Evolutionary conservation across 2,329 filamentous ascomycete species (phyloP), one percentile per base, ranked within the genome.

Genomic region (Trichoderma aggressivum): DNA sequence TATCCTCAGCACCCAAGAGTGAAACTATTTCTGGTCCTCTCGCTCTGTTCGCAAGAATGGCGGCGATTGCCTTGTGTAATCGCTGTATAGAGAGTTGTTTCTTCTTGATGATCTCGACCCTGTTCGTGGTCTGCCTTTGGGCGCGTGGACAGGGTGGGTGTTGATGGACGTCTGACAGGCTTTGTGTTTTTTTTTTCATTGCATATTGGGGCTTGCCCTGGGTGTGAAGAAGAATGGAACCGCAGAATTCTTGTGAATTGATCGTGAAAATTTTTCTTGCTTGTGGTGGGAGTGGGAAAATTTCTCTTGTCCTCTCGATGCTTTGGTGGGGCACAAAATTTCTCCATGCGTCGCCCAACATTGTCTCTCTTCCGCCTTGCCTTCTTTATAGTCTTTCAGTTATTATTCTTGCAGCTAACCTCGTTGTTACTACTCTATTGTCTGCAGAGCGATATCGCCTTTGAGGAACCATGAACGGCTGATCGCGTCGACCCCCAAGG

Each of bases 1-100:
- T 89, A 91, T 93, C 93, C 92, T 93, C 93, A 90, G 86, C 87
- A 85, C 91, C 91, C 91, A 89, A 93, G 92, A 94, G 92, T 96
- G 92, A 94, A 91, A 86, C 83, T 14, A 18, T 53, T 84, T 84
- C 80, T 81, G 80, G 81, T 87, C 84, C 86, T 87, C 84, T 88
- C 86, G 87, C 71, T 76, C 86, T 86, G 83, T 85, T 86, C 85
- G 87, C 79, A 88, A 90, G 85, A 88, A 86, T 82, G 86, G 88
- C 88, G 88, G 87, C 73, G 72, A 32, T 62, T 73, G 74, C 34
- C n/a, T 74, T 3, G 73, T 58, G 71, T 74, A 74, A 72, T 56
- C 72, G 81, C 87, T 90, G 90, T 92, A 92, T 89, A 94, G 91
- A 91, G 88, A 90, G 91, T 90, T 91, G 90, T 76, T 59, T 61